A percentile compares a stretch with the other conserved stretches of the same genome.
These are phyloP conservation scores for Cryoendolithus antarcticus DNA, from an alignment of 2,329 filamentous ascomycete genomes.

Conservation along the genomic window DNA sequence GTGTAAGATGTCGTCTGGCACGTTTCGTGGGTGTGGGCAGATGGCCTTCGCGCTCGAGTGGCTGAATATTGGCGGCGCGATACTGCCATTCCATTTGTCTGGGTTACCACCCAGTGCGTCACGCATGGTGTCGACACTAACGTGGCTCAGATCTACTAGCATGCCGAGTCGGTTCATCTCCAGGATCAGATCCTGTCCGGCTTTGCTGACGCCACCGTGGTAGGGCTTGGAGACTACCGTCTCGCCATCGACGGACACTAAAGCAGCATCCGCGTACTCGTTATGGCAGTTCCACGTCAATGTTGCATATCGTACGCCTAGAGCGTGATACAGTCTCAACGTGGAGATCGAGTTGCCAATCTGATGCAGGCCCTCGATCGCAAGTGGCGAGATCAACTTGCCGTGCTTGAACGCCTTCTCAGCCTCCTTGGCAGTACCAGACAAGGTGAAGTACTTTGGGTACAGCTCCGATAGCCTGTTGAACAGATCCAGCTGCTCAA, in stretches of 20 bases:
- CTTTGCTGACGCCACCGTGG: conserved; percentile 60
- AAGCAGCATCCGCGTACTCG: conserved; percentile 71
- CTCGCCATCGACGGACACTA: conserved; percentile 40
- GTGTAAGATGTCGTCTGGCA: conserved; percentile 69
- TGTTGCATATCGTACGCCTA: conserved; percentile 83
- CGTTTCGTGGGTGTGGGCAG: conserved; percentile 83
- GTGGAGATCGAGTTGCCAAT: conserved; percentile 75
- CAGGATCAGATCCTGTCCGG: conserved; percentile 55
- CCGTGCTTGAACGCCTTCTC: conserved; percentile 37
- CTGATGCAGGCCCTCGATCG: conserved; percentile 81
- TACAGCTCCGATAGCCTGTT: conserved; percentile 51
- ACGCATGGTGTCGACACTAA: conserved; percentile 67
- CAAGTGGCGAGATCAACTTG: conserved; percentile 61
- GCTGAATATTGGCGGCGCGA: conserved; percentile 76
- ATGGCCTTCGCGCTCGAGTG: conserved; percentile 72
- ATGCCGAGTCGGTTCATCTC: conserved; percentile 95
- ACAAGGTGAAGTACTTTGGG: conserved; percentile 56
- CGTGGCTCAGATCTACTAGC: conserved; percentile 82
- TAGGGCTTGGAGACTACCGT: conserved; percentile 38
- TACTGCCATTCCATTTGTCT: conserved; percentile 54
- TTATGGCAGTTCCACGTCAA: conserved; percentile 93
- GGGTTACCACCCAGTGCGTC: conserved; percentile 54
- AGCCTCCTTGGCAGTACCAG: conserved; percentile 48
- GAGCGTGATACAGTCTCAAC: conserved; percentile 59
- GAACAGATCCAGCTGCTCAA: conserved; percentile 65